Percentiles rank a stretch among this genome's conserved stretches.
Conservation (phyloP, 176 grass and related monocot genomes). For the Dactylis glomerata region DNA sequence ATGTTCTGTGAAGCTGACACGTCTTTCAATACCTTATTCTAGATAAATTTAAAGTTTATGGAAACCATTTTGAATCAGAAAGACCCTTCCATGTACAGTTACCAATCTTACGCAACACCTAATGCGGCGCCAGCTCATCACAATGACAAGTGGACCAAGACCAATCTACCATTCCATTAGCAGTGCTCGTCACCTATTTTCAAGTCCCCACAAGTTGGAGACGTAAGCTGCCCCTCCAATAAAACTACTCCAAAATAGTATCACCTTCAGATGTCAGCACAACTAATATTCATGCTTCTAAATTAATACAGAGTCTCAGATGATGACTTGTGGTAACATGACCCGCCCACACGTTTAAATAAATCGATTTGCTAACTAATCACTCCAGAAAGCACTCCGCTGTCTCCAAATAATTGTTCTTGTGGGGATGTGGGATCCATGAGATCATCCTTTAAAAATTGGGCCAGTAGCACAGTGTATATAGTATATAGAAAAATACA, state of each 20-base stretch:
- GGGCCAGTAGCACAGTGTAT: neutral
- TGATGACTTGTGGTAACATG: neutral
- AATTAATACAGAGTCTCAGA: neutral
- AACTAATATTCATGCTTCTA: neutral
- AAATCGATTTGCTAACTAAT: neutral
- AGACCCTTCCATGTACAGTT: too few relatives aligned
- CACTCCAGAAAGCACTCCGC: neutral
- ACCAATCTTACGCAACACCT: too few relatives aligned
- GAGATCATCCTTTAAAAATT: neutral
- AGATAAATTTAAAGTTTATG: too few relatives aligned
- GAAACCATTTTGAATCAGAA: too few relatives aligned
- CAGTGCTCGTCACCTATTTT: neutral
- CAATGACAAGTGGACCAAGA: too few relatives aligned
- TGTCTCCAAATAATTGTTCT: neutral
- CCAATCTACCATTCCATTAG: neutral
- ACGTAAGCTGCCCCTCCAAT: neutral
- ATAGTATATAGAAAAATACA: too few relatives aligned
- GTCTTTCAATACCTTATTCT: too few relatives aligned
- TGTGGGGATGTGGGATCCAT: neutral
- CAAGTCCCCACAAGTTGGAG: neutral
- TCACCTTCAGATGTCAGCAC: neutral
- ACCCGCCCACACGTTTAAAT: neutral
- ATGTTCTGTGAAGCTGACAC: too few relatives aligned
- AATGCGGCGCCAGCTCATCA: too few relatives aligned
- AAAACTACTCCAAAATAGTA: neutral